Conservation (phyloP, 2,329 filamentous ascomycete species). For the Alternaria hordeiaustralica region DNA sequence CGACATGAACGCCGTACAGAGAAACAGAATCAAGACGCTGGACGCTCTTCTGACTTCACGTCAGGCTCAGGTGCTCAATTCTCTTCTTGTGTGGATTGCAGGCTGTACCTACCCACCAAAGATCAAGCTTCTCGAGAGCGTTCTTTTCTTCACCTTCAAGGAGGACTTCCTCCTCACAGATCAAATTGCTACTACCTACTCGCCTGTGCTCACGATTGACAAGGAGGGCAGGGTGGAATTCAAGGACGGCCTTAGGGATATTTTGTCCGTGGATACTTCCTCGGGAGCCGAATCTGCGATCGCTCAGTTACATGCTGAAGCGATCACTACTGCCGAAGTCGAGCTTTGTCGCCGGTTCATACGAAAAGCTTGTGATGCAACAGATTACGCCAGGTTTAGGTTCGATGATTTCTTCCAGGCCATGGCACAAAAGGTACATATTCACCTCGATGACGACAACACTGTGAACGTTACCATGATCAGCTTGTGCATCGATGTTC, state of each 20-base stretch:
- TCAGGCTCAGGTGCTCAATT: conserved; percentile 17
- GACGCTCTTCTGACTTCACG: conserved; percentile 6
- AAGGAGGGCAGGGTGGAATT: conserved; percentile 4
- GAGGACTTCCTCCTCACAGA: conserved; percentile 11
- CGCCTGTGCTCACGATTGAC: conserved; percentile 7
- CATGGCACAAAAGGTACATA: conserved; percentile 10
- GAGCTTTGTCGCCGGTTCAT: not conserved
- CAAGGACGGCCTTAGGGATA: not conserved
- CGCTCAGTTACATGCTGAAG: not conserved
- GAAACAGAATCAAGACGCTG: conserved; percentile 3
- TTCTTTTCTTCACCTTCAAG: conserved; percentile 8
- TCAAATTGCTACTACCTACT: conserved; percentile 9
- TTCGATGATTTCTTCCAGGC: conserved; percentile 18
- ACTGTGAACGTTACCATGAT: not conserved
- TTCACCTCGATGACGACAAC: conserved; percentile 2
- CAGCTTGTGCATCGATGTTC: not conserved
- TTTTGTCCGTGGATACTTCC: not conserved
- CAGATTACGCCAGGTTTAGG: conserved; percentile 13
- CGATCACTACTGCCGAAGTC: not conserved
- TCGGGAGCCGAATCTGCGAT: not conserved
- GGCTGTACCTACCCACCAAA: not conserved
- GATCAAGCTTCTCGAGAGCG: conserved; percentile 16
- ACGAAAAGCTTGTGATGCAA: not conserved
- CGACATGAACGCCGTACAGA: conserved; percentile 6
- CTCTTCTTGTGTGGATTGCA: conserved; percentile 21